A percentile compares a stretch with the other conserved stretches of the same genome.
These are phyloP conservation scores for Stephania cephalantha DNA, from an alignment of 164 flowering plant species.

Conservation along the genomic window DNA sequence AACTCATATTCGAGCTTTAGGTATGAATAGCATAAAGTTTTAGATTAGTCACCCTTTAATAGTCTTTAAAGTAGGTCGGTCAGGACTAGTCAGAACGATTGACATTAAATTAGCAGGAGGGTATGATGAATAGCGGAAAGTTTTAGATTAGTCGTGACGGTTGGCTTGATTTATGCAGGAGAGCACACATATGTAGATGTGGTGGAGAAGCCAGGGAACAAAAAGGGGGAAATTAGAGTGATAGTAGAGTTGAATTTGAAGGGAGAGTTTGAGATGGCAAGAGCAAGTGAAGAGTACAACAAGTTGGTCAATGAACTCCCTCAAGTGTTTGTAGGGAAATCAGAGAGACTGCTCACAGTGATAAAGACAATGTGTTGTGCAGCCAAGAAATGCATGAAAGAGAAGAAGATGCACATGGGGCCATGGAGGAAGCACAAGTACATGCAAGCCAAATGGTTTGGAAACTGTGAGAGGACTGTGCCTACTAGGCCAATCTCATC, in stretches of 20 bases:
- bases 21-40: no score
- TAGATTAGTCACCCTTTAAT: no score
- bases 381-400: constrained; percentile 81
- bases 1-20: background rate
- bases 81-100: background rate
- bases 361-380: constrained; percentile 63
- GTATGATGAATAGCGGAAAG: background rate
- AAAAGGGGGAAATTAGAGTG: constrained; percentile 54
- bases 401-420: constrained; percentile 82
- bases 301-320: constrained; percentile 50
- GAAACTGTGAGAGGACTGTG: constrained; percentile 26
- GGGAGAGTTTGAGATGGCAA: constrained; percentile 87
- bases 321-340: constrained; percentile 70
- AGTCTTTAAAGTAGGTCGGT: background rate
- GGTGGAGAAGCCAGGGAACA: constrained; percentile 34
- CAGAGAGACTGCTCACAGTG: constrained; percentile 43
- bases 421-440: constrained; percentile 94
- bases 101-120: background rate
- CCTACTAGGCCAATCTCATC: constrained; percentile 1
- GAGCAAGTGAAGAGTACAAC: constrained; percentile 70
- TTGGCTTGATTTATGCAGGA: constrained; percentile 32
- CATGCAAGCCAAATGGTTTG: constrained; percentile 89
- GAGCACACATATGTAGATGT: constrained; percentile 79
- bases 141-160: no score
- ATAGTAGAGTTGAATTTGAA: constrained; percentile 70